Base-by-base conservation (phyloP, 352 stramenopile genomes). In the Globisporangium spiculum region DNA sequence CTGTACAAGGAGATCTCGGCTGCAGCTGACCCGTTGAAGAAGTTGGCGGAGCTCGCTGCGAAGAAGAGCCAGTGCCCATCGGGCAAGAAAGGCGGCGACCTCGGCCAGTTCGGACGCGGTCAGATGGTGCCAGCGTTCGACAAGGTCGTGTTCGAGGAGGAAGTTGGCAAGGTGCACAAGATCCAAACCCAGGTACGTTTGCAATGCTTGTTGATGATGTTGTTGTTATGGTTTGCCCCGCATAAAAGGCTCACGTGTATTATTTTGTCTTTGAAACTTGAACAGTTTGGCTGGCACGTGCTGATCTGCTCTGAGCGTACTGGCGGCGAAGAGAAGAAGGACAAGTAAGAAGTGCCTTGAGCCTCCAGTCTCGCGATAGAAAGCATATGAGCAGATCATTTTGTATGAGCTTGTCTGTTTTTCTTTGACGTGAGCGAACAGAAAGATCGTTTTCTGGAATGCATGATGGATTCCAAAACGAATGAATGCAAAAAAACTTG, bases 61-160 rank as follows among this genome's bases (percentile, higher is more conserved):
- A 77, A 79, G 70, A 79, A 87, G 69, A 94, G 86, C 72, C 84
- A 78, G 69, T 94, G 86, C 56, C 86, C 86, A 32, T 93, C 84
- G 27, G 73, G 76, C 32, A 67, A 74, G 22, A 89, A 89, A 34
- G 84, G 84, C 46, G 86, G 86, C 4, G 83, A 91, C 60, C 65
- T 94, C 20, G 86, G 86, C 38, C 78, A 63, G 10, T 94, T 94
- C 62, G 75, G 80, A 4, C 83, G 83, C 18, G 86, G 84, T 14
- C 79, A 91, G 74, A 94, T 94, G 86, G 80, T 92, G 64, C 78
- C 83, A 3, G 80, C 83, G 70, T 92, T 94, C 36, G 84, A 94
- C 67, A 84, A 86, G 64, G 83, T 94, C 22, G 84, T 90, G 36
- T 93, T 94, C 64, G 81, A 94, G 59, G 73, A 82, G 57, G 58